phyloP scores from a whole-genome alignment of 768 basidiomycete genomes.

The Pisolithus sp. region DNA sequence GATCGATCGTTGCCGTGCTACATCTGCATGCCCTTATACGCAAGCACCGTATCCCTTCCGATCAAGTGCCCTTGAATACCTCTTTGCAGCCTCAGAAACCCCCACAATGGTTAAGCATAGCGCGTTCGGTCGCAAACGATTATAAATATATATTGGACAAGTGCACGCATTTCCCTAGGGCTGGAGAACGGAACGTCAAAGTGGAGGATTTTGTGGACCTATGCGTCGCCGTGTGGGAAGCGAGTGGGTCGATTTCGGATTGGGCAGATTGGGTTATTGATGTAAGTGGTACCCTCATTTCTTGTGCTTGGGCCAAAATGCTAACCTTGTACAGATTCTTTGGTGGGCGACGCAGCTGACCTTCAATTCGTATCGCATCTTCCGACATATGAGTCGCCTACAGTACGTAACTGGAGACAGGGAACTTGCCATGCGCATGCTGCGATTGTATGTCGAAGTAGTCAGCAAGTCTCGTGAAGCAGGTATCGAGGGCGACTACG shows the following conservation, averaged over 20 bases:
- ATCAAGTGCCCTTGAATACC: conserved; percentile 10
- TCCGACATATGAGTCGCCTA: conserved; percentile 79
- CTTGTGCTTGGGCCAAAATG: neutral
- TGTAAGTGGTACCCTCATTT: conserved; percentile 37
- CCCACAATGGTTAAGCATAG: conserved; percentile 57
- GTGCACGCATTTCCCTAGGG: conserved; percentile 71
- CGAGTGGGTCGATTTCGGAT: conserved; percentile 54
- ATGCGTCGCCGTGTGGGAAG: conserved; percentile 78
- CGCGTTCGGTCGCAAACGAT: conserved; percentile 61
- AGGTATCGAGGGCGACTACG: conserved; percentile 41
- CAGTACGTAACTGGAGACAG: conserved; percentile 55
- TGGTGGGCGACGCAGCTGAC: conserved; percentile 95
- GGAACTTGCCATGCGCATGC: conserved; percentile 62
- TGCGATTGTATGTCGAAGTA: conserved; percentile 77
- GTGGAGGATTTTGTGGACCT: conserved; percentile 83
- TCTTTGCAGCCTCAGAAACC: conserved; percentile 24
- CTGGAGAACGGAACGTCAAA: conserved; percentile 69
- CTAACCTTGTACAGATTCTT: conserved; percentile 48
- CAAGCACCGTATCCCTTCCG: conserved; percentile 30
- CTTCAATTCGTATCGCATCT: conserved; percentile 83
- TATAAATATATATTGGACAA: conserved; percentile 63
- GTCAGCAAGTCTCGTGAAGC: conserved; percentile 74
- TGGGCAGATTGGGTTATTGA: conserved; percentile 77
- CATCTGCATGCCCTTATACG: conserved; percentile 70
- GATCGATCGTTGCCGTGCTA: conserved; percentile 61